Percentiles rank a stretch among this genome's conserved stretches.
Evolutionary conservation across 2,329 filamentous ascomycete genomes (phyloP).

Genomic region (Myriosclerotinia duriaeana): DNA sequence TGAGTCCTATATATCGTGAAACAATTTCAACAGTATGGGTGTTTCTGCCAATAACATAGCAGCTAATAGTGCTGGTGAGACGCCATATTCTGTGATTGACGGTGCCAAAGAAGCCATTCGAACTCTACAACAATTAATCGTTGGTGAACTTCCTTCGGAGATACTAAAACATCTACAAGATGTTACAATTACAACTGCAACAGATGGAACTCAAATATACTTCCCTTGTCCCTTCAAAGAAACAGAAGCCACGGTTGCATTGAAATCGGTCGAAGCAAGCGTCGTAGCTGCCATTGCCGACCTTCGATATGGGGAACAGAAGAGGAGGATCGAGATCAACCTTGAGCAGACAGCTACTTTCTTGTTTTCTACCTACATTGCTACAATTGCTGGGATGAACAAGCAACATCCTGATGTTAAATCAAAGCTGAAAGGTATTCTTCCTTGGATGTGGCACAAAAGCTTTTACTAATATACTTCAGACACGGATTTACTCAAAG

Average conservation of each 20-base stretch:
- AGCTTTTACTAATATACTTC: constrained; percentile 6
- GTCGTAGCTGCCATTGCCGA: constrained; percentile 60
- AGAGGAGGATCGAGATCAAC: constrained; percentile 50
- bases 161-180: constrained; percentile 32
- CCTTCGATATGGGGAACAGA: constrained; percentile 48
- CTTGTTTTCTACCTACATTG: constrained; percentile 58
- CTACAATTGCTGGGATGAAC: constrained; percentile 53
- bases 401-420: constrained; percentile 51
- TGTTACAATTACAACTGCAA: constrained; percentile 34
- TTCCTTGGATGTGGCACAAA: not conserved
- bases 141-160: constrained; percentile 32
- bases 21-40: constrained; percentile 2
- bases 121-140: constrained; percentile 27
- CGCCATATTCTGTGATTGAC: constrained; percentile 34
- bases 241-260: constrained; percentile 46
- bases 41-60: not conserved
- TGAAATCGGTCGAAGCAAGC: constrained; percentile 48
- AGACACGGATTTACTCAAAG: constrained; percentile 71
- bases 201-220: constrained; percentile 41
- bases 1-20: not conserved
- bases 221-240: constrained; percentile 52
- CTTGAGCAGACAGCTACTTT: constrained; percentile 56
- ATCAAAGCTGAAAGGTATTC: constrained; percentile 45
- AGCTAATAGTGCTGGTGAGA: not conserved
- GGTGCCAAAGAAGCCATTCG: constrained; percentile 33